Percentiles rank a stretch among this genome's conserved stretches.
These are phyloP conservation scores for Lentinula aciculospora DNA, from an alignment of 768 basidiomycete genomes.

Conservation along the genomic window DNA sequence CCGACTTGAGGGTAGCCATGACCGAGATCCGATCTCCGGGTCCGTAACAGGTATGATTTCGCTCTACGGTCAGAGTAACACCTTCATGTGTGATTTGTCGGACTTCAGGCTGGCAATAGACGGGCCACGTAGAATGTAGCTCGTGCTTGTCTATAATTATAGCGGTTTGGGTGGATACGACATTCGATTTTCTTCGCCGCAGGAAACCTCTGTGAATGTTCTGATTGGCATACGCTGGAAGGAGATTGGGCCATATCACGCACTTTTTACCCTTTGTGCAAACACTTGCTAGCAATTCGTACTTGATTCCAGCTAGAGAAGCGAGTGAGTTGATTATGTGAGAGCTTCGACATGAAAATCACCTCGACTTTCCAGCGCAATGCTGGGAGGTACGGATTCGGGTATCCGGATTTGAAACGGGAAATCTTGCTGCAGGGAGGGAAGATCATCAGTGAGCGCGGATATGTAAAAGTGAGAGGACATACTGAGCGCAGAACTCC, in stretches of 20 bases:
- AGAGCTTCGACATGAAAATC: conserved; percentile 13
- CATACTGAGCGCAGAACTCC: conserved; percentile 60
- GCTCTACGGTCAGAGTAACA: conserved; percentile 70
- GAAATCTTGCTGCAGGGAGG: conserved; percentile 64
- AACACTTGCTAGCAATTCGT: conserved; percentile 85
- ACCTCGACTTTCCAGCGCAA: conserved; percentile 76
- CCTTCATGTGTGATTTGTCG: conserved; percentile 64
- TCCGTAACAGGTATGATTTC: conserved; percentile 75
- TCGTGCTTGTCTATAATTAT: conserved; percentile 93
- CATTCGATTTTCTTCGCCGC: conserved; percentile 69
- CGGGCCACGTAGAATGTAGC: conserved; percentile 88
- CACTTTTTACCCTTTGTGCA: conserved; percentile 85
- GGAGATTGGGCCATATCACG: conserved; percentile 13
- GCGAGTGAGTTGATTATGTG: not conserved
- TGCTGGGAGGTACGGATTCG: conserved; percentile 84
- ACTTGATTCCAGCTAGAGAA: conserved; percentile 69
- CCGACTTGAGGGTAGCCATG: conserved; percentile 67
- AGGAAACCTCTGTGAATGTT: conserved; percentile 66
- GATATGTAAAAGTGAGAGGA: conserved; percentile 7
- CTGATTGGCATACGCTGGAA: conserved; percentile 2
- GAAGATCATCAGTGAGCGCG: not conserved
- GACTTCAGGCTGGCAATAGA: conserved; percentile 74
- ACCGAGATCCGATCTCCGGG: conserved; percentile 79
- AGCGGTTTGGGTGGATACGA: conserved; percentile 59
- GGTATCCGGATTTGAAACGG: conserved; percentile 90